Conservation (phyloP, 2,329 filamentous ascomycete genomes). For the Zasmidium cellare region DNA sequence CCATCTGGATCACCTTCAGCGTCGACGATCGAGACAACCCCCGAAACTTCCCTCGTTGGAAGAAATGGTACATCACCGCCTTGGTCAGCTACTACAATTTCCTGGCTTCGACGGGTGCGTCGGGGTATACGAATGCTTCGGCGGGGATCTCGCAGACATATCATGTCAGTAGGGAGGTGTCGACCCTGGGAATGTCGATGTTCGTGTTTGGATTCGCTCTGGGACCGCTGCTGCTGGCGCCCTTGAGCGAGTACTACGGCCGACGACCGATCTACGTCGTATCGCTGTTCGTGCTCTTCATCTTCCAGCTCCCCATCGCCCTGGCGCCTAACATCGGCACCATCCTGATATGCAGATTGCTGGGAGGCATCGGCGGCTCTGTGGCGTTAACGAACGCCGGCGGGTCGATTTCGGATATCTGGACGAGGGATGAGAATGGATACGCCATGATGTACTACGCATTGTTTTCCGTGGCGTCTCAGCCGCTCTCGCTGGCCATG, state of each 20-base stretch:
- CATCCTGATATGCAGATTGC: constrained; percentile 45
- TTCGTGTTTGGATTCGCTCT: constrained; percentile 50
- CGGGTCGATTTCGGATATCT: constrained; percentile 47
- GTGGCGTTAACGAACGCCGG: constrained; percentile 41
- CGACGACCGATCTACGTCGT: constrained; percentile 20
- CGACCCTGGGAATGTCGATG: constrained; percentile 47
- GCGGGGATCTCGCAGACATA: constrained; percentile 45
- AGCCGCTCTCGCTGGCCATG: constrained; percentile 37
- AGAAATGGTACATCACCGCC: constrained; percentile 45
- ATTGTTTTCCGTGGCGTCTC: constrained; percentile 38
- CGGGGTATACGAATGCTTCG: constrained; percentile 47
- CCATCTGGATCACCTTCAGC: constrained; percentile 25
- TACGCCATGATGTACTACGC: constrained; percentile 44
- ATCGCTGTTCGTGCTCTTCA: constrained; percentile 45
- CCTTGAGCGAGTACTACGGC: constrained; percentile 23
- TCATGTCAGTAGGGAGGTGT: constrained; percentile 41
- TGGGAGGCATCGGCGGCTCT: constrained; percentile 40
- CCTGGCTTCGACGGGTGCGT: constrained; percentile 32
- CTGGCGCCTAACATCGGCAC: constrained; percentile 42
- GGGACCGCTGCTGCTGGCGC: constrained; percentile 18
- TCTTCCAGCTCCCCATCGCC: constrained; percentile 45
- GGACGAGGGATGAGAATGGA: constrained; percentile 47
- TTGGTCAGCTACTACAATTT: constrained; percentile 40
- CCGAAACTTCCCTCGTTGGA: constrained; percentile 40
- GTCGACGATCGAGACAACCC: constrained; percentile 38